phyloP scores from a whole-genome alignment of 2,329 filamentous ascomycete species.

The Microdochium paspali region DNA sequence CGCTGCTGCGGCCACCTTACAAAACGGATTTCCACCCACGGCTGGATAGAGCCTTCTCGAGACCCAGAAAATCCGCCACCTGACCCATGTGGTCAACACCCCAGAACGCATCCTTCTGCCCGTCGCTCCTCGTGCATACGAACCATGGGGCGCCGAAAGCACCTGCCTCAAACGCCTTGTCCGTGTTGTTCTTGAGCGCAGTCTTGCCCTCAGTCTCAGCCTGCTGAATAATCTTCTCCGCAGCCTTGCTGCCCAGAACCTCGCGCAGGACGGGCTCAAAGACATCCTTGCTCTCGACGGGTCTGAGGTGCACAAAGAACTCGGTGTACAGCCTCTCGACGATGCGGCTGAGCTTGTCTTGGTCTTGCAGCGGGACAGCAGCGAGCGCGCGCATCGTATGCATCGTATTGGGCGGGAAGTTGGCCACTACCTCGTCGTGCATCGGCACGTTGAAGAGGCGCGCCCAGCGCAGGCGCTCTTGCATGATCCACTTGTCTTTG shows the following conservation, averaged over 20 bases:
- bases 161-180: slow-evolving; percentile 22
- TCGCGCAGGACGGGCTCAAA: slow-evolving; percentile 14
- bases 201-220: slow-evolving; percentile 18
- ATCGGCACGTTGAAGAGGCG: slow-evolving; percentile 24
- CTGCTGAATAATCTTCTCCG: slow-evolving; percentile 14
- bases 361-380: slow-evolving; percentile 11
- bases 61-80: slow-evolving; percentile 21
- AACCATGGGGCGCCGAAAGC: slow-evolving; percentile 30
- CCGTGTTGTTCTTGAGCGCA: slow-evolving; percentile 21
- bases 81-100: slow-evolving; percentile 28
- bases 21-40: slow-evolving; percentile 23
- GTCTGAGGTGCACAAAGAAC: slow-evolving; percentile 21
- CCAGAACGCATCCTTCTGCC: slow-evolving; percentile 25
- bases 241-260: slow-evolving; percentile 14
- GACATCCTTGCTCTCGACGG: slow-evolving; percentile 16
- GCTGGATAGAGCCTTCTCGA: slow-evolving; percentile 13
- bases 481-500: slow-evolving; percentile 26
- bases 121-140: slow-evolving; percentile 20
- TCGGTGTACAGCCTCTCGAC: slow-evolving; percentile 22
- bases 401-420: slow-evolving; percentile 26
- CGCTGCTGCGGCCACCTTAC: slow-evolving; percentile 7
- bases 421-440: slow-evolving; percentile 14
- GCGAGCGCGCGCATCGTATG: slow-evolving; percentile 23
- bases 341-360: slow-evolving; percentile 12
- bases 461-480: slow-evolving; percentile 24